Percentiles rank a stretch among this genome's conserved stretches.
These are phyloP conservation scores for Scutellaria baicalensis DNA, from an alignment of 257 asterid species.

Conservation along the genomic window DNA sequence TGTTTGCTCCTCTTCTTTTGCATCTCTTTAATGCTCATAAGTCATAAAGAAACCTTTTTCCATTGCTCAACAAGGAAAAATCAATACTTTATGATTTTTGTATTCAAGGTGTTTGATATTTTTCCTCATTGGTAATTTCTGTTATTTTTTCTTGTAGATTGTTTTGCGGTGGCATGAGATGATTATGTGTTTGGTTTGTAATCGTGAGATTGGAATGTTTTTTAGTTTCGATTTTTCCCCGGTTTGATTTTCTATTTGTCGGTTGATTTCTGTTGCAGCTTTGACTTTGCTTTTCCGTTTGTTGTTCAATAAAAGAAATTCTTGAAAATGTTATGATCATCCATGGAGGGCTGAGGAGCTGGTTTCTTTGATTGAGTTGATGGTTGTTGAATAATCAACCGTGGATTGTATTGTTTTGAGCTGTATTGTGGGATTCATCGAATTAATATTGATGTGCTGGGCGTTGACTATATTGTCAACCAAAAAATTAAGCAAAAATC, in stretches of 20 bases:
- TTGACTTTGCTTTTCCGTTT: neutral
- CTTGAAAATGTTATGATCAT: neutral
- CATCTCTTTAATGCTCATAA: neutral
- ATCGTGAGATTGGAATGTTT: too few species aligned
- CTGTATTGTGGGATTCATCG: neutral
- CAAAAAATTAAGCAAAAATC: neutral
- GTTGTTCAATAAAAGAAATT: neutral
- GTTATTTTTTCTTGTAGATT: too few species aligned
- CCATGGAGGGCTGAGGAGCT: neutral
- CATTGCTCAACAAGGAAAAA: neutral
- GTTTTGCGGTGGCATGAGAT: too few species aligned
- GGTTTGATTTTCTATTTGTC: too few species aligned
- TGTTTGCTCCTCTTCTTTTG: constrained; percentile 5
- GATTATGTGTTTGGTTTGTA: too few species aligned
- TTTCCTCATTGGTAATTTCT: too few species aligned
- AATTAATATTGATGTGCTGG: neutral
- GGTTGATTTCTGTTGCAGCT: constrained; percentile 6
- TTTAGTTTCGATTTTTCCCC: too few species aligned
- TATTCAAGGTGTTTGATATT: too few species aligned
- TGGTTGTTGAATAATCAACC: neutral
- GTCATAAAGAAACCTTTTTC: neutral
- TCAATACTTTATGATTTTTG: neutral
- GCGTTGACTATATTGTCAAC: neutral
- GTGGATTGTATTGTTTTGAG: neutral
- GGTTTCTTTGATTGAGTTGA: neutral